A percentile compares a stretch with the other conserved stretches of the same genome.
These are phyloP conservation scores for Ascochyta fabae DNA, from an alignment of 2,329 filamentous ascomycete species.

Conservation along the genomic window DNA sequence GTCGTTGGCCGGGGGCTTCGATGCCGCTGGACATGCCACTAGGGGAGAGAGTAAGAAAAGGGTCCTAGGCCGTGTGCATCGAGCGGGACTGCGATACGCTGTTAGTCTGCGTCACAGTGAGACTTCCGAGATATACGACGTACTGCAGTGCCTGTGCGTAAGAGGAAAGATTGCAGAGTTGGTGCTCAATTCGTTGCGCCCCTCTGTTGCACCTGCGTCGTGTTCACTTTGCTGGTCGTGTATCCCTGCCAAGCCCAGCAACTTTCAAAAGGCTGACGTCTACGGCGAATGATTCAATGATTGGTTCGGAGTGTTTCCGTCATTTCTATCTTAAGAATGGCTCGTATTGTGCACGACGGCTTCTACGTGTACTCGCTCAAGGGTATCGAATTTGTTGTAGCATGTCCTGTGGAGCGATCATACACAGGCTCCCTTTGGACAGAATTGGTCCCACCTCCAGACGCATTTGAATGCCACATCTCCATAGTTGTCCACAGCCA, in stretches of 20 bases:
- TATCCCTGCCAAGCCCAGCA: slow-evolving; percentile 29
- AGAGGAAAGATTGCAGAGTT: slow-evolving; percentile 10
- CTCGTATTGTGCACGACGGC: slow-evolving; percentile 7
- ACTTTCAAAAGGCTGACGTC: slow-evolving; percentile 15
- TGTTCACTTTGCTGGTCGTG: slow-evolving; percentile 27
- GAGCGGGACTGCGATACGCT: slow-evolving; percentile 21
- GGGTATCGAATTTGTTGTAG: not conserved
- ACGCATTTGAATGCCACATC: not conserved
- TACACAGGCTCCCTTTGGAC: not conserved
- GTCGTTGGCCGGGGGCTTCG: slow-evolving; percentile 54
- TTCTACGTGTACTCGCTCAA: not conserved
- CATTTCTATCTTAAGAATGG: slow-evolving; percentile 7
- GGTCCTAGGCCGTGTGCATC: slow-evolving; percentile 31
- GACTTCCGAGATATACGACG: slow-evolving; percentile 8
- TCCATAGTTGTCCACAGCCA: not conserved
- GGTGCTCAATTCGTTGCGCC: slow-evolving; percentile 24
- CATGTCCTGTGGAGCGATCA: not conserved
- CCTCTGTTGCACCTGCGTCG: slow-evolving; percentile 24
- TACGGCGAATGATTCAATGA: slow-evolving; percentile 2
- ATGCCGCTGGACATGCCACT: slow-evolving; percentile 62
- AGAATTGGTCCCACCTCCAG: not conserved
- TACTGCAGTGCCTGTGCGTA: slow-evolving; percentile 19
- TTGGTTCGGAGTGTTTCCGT: slow-evolving; percentile 10
- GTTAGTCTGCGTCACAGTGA: slow-evolving; percentile 22
- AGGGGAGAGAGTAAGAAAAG: slow-evolving; percentile 32